A percentile compares a stretch with the other conserved stretches of the same genome.
Conservation (phyloP, 805 yeast genomes). For the Nakazawaea wickerhamii region DNA sequence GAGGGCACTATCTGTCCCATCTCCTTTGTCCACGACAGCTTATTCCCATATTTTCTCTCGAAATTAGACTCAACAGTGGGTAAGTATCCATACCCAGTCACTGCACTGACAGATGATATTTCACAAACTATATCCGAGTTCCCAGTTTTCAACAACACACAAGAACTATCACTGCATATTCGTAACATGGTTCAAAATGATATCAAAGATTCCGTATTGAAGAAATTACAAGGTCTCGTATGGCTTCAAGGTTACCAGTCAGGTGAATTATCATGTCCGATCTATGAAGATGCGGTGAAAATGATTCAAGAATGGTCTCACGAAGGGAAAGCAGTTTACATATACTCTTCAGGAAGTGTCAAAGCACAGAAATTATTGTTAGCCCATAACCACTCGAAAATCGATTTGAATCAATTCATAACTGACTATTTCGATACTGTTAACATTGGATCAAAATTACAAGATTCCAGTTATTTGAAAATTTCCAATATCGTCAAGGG, state of each 20-base stretch:
- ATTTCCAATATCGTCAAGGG: constrained; percentile 42
- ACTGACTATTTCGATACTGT: constrained; percentile 79
- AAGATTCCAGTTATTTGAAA: constrained; percentile 46
- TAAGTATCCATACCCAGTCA: constrained; percentile 29
- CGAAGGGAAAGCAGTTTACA: constrained; percentile 39
- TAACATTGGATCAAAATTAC: constrained; percentile 72
- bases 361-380: constrained; percentile 81
- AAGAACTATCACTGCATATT: constrained; percentile 41
- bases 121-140: constrained; percentile 36
- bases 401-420: constrained; percentile 50
- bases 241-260: constrained; percentile 77
- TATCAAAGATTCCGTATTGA: constrained; percentile 70
- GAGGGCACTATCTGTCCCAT: constrained; percentile 95
- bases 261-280: constrained; percentile 75
- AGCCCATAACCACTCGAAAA: constrained; percentile 45
- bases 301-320: constrained; percentile 41
- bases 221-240: constrained; percentile 74
- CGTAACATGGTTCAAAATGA: constrained; percentile 55
- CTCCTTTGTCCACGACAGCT: constrained; percentile 71
- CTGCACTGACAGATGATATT: constrained; percentile 23
- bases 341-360: constrained; percentile 87
- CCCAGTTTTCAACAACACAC: constrained; percentile 32
- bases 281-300: constrained; percentile 66
- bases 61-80: constrained; percentile 39
- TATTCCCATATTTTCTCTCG: constrained; percentile 69